Percentiles rank a stretch among this genome's conserved stretches.
phyloP scores from a whole-genome alignment of 148 eudicot species.

The Diospyros lotus region DNA sequence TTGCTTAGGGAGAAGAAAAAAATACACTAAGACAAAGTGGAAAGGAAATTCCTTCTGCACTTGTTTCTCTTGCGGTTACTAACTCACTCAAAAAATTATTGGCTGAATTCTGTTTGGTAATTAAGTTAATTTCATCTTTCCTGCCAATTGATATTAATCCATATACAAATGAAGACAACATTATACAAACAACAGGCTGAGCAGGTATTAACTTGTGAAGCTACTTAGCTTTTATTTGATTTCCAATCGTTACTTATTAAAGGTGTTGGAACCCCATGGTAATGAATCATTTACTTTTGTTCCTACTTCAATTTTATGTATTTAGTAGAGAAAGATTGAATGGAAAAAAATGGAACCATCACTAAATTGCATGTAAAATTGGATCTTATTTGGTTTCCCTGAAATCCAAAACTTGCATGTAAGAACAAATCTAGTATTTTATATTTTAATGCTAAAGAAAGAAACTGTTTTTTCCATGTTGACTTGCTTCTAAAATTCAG shows the following conservation, averaged over 20 bases:
- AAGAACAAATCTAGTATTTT: background rate
- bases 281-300: conserved; percentile 1
- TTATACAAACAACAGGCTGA: background rate
- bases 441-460: background rate
- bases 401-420: background rate
- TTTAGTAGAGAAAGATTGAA: background rate
- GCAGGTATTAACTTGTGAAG: background rate
- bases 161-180: background rate
- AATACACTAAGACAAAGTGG: background rate
- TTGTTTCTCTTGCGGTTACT: background rate
- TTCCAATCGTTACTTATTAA: background rate
- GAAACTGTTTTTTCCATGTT: background rate
- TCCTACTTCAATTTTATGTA: background rate
- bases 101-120: background rate
- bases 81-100: background rate
- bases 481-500: too few relatives aligned
- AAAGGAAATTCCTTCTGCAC: conserved; percentile 1
- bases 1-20: background rate
- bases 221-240: background rate
- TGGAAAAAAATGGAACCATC: background rate
- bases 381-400: background rate
- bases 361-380: background rate
- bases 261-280: background rate
- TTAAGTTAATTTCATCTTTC: background rate
- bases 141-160: background rate